Conservation (phyloP, 345 rosid genomes). For the Syzygium aromaticum region DNA sequence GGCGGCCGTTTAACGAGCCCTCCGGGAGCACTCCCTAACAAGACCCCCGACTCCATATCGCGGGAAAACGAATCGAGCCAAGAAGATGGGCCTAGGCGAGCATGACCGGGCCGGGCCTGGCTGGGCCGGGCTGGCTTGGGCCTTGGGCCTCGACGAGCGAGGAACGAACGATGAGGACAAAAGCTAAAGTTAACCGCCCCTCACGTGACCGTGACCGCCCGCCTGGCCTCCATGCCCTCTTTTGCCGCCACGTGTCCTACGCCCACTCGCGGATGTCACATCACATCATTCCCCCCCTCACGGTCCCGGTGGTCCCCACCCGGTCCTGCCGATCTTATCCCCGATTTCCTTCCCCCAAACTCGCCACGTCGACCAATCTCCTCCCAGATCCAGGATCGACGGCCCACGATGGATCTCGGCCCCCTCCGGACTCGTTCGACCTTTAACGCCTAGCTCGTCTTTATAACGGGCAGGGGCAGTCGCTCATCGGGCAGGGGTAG, state of each 20-base stretch:
- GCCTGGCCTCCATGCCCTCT: neutral
- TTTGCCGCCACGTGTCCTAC: neutral
- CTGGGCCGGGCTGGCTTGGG: neutral
- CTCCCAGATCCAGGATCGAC: neutral
- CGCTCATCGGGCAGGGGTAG: neutral
- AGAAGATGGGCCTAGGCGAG: neutral
- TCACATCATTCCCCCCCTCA: neutral
- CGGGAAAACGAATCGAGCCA: too few relatives aligned
- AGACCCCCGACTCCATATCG: too few relatives aligned
- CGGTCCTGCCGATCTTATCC: neutral
- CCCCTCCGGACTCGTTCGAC: neutral
- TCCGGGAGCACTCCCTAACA: too few relatives aligned
- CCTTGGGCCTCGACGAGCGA: neutral
- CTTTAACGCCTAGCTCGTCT: neutral
- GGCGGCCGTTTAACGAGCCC: too few relatives aligned
- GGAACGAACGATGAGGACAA: neutral
- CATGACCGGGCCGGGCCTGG: neutral
- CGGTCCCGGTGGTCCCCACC: neutral
- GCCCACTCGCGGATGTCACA: too few relatives aligned
- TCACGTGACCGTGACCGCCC: neutral
- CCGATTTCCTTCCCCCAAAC: neutral
- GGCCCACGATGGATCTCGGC: neutral
- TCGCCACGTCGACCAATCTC: neutral
- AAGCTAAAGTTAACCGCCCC: neutral
- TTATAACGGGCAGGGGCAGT: neutral